A percentile compares a stretch with the other conserved stretches of the same genome.
These are phyloP conservation scores for Calcarisporium arbuscula DNA, from an alignment of 2,329 filamentous ascomycete genomes.

Conservation along the genomic window DNA sequence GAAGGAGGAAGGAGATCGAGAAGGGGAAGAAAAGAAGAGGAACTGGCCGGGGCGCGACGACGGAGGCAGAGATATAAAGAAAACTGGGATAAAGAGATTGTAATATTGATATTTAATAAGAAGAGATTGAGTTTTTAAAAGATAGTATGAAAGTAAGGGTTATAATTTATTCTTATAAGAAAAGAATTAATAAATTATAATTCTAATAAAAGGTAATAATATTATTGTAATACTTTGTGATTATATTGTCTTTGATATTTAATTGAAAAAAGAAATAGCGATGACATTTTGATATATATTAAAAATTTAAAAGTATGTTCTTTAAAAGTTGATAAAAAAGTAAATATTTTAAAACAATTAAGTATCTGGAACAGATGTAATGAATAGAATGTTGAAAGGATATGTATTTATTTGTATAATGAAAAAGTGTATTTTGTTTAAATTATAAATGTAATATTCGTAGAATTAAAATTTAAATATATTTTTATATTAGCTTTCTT, in stretches of 20 bases:
- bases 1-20: too few relatives aligned
- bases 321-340: not conserved
- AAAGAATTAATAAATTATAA: not conserved
- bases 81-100: too few relatives aligned
- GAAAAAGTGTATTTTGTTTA: too few relatives aligned
- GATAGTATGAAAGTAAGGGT: not conserved
- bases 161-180: not conserved
- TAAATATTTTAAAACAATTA: not conserved
- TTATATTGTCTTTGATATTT: not conserved
- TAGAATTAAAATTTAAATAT: too few relatives aligned
- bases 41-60: too few relatives aligned
- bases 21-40: too few relatives aligned
- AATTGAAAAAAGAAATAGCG: not conserved
- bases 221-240: not conserved
- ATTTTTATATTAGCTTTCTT: too few relatives aligned
- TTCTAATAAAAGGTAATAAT: not conserved
- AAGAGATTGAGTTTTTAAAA: not conserved
- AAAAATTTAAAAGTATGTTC: not conserved
- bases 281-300: not conserved
- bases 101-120: not conserved
- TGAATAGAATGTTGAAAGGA: not conserved
- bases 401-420: too few relatives aligned
- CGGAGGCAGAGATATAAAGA: too few relatives aligned
- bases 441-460: too few relatives aligned
- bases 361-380: not conserved